Base-by-base conservation (phyloP, 2,329 filamentous ascomycete genomes). In the Fragosphaeria purpurea region DNA sequence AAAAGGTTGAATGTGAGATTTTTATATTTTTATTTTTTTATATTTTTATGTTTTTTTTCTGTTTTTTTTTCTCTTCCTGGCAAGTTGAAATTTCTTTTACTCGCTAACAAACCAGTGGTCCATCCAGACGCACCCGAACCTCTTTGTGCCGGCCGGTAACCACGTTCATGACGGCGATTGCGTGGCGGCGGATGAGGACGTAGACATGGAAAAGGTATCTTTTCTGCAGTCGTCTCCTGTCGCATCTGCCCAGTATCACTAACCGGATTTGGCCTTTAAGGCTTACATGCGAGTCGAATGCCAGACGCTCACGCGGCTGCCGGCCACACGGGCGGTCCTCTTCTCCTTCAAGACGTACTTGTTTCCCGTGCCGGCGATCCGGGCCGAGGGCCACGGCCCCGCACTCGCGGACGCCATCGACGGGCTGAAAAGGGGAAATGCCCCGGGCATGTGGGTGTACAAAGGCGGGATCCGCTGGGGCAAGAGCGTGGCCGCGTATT, bases 321-420 rank as follows among this genome's bases (percentile, higher is more conserved):
- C 75, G 1, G 57, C 65, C 50, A 74, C 70, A 0, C 59, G 60
- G 3, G 70, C 71, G 0, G 60, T 79, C 2, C 58, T 79, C 10
- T 79, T 79, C 59, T 74, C 73, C 8, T 76, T 79, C 65, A 78
- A 79, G 62, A 77, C 75, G 0, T 76, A 76, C 51, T 52, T 77
- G 12, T 77, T 76, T 46, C 69, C 71, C 0, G 52, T 79, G 0
- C 53, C 60, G 7, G 66, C 75, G 4, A 67, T 79, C 57, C 77
- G 72, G 55, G 65, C 60, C 0, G 75, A 79, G 46, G 75, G 72
- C 0, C 59, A 70, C 1, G 75, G 74, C 0, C 63, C 62, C 1
- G 60, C 68, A 35, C 61, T 79, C 12, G 74, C 74, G 0, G 70
- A 75, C 39, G 74, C 75, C 0, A 72, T 79, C n/a, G 71, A 79